A percentile compares a stretch with the other conserved stretches of the same genome.
phyloP scores from a whole-genome alignment of 768 basidiomycete species.

The Boletus rubescentipes region DNA sequence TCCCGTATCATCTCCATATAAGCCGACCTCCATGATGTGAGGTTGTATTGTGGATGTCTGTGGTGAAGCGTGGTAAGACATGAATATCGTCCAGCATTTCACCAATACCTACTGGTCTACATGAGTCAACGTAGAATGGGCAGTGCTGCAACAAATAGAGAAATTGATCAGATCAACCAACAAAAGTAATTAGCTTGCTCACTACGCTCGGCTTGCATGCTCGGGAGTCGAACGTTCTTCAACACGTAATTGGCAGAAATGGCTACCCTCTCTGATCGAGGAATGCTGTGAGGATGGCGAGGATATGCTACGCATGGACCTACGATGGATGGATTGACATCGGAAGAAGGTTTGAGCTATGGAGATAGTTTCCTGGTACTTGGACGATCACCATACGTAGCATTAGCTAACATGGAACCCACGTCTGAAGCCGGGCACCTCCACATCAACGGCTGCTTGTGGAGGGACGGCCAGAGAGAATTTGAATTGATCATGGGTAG shows the following conservation, averaged over 20 bases:
- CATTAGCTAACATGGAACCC: neutral
- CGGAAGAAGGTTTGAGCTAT: neutral
- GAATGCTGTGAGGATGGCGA: neutral
- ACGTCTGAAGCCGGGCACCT: neutral
- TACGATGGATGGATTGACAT: neutral
- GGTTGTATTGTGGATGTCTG: neutral
- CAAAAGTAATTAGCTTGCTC: neutral
- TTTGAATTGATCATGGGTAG: neutral
- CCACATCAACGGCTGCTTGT: neutral
- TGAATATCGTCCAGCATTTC: neutral
- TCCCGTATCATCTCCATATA: neutral
- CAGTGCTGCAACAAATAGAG: neutral
- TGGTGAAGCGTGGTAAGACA: neutral
- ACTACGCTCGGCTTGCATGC: neutral
- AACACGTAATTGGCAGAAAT: neutral
- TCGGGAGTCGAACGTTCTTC: neutral
- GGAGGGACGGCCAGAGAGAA: neutral
- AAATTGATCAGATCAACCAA: neutral
- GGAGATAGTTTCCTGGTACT: neutral
- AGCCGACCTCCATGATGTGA: neutral
- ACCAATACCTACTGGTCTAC: neutral
- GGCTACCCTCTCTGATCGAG: neutral
- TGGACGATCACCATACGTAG: neutral
- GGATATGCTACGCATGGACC: neutral
- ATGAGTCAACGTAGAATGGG: too few species aligned